phyloP scores from a whole-genome alignment of 208 protist genomes.

The Vickermania ingenoplastis region DNA sequence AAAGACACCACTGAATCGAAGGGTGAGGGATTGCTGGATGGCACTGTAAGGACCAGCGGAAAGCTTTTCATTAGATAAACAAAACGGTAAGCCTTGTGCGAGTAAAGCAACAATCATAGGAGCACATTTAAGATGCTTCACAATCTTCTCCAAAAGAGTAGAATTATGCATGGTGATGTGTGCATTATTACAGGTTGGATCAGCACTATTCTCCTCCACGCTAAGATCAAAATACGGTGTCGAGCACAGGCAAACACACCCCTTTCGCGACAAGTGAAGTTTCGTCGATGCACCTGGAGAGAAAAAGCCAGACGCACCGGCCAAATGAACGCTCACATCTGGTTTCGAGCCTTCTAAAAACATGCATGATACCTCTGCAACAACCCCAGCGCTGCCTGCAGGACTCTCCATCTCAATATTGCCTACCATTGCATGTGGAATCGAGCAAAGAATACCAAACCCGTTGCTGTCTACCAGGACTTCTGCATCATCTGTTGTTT shows the following conservation, averaged over 20 bases:
- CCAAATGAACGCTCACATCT: constrained; percentile 9
- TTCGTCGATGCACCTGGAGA: constrained; percentile 8
- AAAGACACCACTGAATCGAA: constrained; percentile 39
- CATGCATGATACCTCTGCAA: neutral
- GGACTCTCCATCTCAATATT: neutral
- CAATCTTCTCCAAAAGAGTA: constrained; percentile 16
- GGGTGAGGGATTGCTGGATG: constrained; percentile 8
- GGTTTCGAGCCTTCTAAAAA: neutral
- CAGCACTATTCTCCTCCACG: constrained; percentile 31
- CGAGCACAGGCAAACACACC: constrained; percentile 16
- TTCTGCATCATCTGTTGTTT: neutral
- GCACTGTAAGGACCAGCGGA: constrained; percentile 21
- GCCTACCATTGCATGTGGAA: neutral
- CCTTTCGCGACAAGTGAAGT: constrained; percentile 14
- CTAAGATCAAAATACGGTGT: constrained; percentile 12
- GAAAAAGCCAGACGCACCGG: constrained; percentile 16
- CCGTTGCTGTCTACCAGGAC: constrained; percentile 6
- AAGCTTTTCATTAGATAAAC: constrained; percentile 27
- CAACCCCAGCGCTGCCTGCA: neutral
- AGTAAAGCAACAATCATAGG: constrained; percentile 41
- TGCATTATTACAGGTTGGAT: constrained; percentile 16
- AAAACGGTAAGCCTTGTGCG: constrained; percentile 40
- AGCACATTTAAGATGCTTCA: constrained; percentile 15
- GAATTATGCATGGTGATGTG: constrained; percentile 18
- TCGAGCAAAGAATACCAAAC: neutral